Evolutionary conservation across 768 basidiomycete species (phyloP).

Genomic region (Lactifluus pinguis): DNA sequence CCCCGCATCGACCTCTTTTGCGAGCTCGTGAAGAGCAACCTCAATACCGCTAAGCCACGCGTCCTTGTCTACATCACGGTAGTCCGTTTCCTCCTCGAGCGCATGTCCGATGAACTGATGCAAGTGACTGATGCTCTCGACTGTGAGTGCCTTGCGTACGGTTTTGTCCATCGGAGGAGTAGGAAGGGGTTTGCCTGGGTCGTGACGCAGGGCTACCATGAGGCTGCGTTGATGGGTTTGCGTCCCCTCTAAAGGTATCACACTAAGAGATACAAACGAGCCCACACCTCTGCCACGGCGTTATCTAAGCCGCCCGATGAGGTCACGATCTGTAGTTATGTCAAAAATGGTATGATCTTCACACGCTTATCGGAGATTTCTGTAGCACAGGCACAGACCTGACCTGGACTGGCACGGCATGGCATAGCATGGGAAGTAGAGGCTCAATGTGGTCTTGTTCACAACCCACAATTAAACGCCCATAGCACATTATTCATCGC

Average conservation of each 20-base stretch:
- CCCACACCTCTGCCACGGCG: too few relatives aligned
- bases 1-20: neutral
- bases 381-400: too few relatives aligned
- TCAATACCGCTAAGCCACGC: conserved; percentile 7
- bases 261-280: too few relatives aligned
- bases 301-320: neutral
- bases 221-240: neutral
- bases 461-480: too few relatives aligned
- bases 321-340: neutral
- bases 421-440: neutral
- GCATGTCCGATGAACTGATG: neutral
- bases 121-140: conserved; percentile 11
- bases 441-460: too few relatives aligned
- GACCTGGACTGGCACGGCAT: too few relatives aligned
- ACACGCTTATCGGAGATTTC: neutral
- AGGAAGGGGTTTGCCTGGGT: neutral
- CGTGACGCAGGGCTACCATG: conserved; percentile 6
- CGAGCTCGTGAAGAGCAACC: conserved; percentile 12
- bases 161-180: neutral
- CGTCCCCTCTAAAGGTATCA: neutral
- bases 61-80: conserved; percentile 6
- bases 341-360: neutral
- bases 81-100: conserved; percentile 13
- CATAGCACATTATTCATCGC: neutral
- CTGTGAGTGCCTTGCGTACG: neutral